Percentiles rank a stretch among this genome's conserved stretches.
Conservation (phyloP, 2,329 filamentous ascomycete genomes). For the Trichoderma simmonsii region DNA sequence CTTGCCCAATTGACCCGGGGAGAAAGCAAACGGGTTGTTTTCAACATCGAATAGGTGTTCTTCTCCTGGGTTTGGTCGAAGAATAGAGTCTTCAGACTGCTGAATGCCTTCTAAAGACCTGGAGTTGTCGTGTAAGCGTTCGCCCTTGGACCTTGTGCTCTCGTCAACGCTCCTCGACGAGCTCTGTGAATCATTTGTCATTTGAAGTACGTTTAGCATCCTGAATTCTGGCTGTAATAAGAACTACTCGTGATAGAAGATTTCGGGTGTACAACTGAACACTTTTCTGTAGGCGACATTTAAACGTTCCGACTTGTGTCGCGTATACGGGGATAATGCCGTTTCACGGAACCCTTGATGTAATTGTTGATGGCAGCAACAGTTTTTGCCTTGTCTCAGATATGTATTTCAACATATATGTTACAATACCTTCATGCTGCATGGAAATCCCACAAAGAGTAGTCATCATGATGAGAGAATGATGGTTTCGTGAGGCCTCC, state of each 20-base stretch:
- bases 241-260: neutral
- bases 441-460: neutral
- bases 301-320: neutral
- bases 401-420: neutral
- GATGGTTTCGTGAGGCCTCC: neutral
- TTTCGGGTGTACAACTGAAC: neutral
- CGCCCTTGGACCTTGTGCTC: neutral
- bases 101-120: neutral
- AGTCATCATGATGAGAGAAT: neutral
- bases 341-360: neutral
- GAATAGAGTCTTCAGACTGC: neutral
- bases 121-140: neutral
- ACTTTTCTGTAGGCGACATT: neutral
- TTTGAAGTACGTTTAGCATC: neutral
- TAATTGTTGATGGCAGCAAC: neutral
- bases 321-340: neutral
- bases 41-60: neutral
- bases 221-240: neutral
- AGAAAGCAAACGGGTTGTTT: conserved; percentile 10
- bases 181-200: neutral
- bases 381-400: neutral
- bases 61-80: neutral
- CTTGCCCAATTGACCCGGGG: conserved; percentile 62
- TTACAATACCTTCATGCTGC: neutral
- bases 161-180: neutral